Conservation (phyloP, 208 protist genomes). For the Porcisia hertigi region DNA sequence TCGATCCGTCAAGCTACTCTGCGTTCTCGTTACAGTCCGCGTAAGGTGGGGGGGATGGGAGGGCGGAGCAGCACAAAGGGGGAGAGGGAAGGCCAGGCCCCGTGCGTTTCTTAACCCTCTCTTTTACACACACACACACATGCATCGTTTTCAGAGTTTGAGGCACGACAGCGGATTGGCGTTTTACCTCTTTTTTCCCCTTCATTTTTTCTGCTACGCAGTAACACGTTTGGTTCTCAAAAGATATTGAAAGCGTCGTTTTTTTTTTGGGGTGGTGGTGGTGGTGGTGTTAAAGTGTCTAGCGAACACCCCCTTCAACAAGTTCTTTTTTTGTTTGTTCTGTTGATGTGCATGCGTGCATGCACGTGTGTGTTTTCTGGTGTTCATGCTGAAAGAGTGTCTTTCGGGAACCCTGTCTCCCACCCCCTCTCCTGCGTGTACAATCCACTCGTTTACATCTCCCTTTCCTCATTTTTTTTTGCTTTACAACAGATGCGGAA, state of each 20-base stretch:
- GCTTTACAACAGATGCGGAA: background rate
- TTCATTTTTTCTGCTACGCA: background rate
- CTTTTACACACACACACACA: background rate
- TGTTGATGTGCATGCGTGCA: background rate
- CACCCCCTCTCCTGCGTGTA: background rate
- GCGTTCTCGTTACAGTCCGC: constrained; percentile 45
- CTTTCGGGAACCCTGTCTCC: constrained; percentile 23
- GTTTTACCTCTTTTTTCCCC: background rate
- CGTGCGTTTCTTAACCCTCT: background rate
- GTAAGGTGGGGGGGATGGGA: constrained; percentile 10
- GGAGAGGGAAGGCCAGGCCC: background rate
- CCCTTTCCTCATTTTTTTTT: constrained; percentile 23
- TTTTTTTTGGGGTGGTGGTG: background rate
- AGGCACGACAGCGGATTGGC: background rate
- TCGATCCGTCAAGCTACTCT: constrained; percentile 27
- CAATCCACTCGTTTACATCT: background rate
- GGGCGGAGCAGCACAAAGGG: too few species aligned
- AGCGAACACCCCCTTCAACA: background rate
- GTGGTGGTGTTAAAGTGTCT: background rate
- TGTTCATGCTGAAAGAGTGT: background rate
- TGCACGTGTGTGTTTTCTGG: background rate
- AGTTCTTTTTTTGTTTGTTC: background rate
- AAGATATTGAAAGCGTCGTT: too few species aligned
- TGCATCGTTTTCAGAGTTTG: background rate
- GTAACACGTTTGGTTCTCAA: background rate